These are phyloP conservation scores for Aspergillus viridinutans DNA, from an alignment of 2,329 filamentous ascomycete genomes.

Conservation along the genomic window DNA sequence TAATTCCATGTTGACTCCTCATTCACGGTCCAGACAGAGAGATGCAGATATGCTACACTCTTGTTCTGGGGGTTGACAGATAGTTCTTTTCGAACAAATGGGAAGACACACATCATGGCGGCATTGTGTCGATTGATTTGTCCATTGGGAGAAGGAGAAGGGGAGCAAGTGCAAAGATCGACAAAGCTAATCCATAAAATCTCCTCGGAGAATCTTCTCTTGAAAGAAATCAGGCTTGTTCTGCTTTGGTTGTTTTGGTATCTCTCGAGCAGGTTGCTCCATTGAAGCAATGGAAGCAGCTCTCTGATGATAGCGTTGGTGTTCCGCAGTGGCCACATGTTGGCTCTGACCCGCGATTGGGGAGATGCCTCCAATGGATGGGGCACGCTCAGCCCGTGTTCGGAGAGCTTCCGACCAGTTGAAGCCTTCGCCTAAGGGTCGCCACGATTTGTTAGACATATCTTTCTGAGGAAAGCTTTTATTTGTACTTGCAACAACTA, in stretches of 20 bases:
- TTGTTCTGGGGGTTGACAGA: not conserved
- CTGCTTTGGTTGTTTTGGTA: constrained; percentile 46
- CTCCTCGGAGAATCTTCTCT: constrained; percentile 93
- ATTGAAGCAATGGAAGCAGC: constrained; percentile 48
- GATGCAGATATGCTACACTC: not conserved
- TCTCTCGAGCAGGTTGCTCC: constrained; percentile 50
- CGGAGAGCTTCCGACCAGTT: constrained; percentile 97
- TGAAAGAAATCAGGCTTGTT: constrained; percentile 89
- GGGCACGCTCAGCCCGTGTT: constrained; percentile 78
- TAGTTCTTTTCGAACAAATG: not conserved
- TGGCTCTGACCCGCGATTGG: constrained; percentile 24
- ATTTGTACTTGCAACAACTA: constrained; percentile 35
- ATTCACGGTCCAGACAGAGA: not conserved
- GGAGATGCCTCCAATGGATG: constrained; percentile 38
- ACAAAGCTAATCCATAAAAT: constrained; percentile 80
- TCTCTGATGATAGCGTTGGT: constrained; percentile 42
- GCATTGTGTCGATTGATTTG: not conserved
- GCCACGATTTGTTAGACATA: constrained; percentile 42
- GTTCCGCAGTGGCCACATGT: constrained; percentile 43
- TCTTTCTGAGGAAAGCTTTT: constrained; percentile 32
- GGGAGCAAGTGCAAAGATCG: not conserved
- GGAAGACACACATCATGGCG: not conserved
- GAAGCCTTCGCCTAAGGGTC: constrained; percentile 76
- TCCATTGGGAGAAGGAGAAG: not conserved
- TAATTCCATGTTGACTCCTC: not conserved